Base-by-base conservation (phyloP, 2,329 filamentous ascomycete genomes). In the Microdochium nivale region DNA sequence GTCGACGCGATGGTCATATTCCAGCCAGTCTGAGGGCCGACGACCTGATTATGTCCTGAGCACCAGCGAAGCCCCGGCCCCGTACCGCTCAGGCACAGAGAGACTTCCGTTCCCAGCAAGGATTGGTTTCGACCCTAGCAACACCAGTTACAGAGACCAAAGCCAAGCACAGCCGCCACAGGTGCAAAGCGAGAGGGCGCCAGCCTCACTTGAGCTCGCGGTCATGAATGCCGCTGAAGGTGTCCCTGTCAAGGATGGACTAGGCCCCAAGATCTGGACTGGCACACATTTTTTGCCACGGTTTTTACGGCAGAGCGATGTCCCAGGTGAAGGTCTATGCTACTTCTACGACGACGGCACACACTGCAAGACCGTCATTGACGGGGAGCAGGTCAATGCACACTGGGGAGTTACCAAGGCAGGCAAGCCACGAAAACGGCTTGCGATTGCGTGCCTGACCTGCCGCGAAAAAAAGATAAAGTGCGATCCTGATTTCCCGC, bases 381-480 rank as follows among this genome's bases (percentile, higher is more conserved):
- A 95, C 60, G 90, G 90, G 19, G 88, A 95, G 64, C 77, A 78
- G 0, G 90, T 96, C 49, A 96, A 95, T 65, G 88, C 90, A 1
- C 88, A 89, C 58, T 96, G 91, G 91, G 90, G 91, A 16, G 84
- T 95, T 10, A 96, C 91, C 33, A 96, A 96, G 70, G 90, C 91
- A 2, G 91, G 91, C 14, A 96, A 95, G 71, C 90, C 91, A 48
- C 82, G 91, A 58, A 96, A 96, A 72, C 80, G 91, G 52, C 76
- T 96, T 52, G 90, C 91, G 24, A 90, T 95, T 65, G 90, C 90
- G n/a, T 87, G 83, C 60, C 21, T 50, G 46, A 47, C 46, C 7
- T 96, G 91, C 66, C 82, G 91, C 49, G 90, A 96, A 71, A 96
- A 96, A 81, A 96, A 96, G 76, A 95, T 96, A 72, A 96, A 95